Base-by-base conservation (phyloP, 2,329 filamentous ascomycete genomes). In the Cercospora brassicicola region DNA sequence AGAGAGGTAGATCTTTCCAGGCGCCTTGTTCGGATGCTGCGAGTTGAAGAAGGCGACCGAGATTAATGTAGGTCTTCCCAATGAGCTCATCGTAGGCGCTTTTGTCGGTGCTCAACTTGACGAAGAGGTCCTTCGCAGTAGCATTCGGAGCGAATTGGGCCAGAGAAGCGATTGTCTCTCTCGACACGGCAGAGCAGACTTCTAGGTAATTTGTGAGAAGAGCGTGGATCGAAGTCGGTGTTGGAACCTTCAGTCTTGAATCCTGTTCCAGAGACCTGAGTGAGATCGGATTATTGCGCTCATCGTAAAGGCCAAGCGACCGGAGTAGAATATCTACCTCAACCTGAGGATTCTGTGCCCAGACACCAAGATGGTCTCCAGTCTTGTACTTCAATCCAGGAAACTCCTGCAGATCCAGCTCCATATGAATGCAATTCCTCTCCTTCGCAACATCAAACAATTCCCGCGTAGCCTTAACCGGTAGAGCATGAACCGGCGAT, bases 191-290 rank as follows among this genome's bases (percentile, higher is more conserved):
- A 1, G 75, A 80, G 67, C 81, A 78, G 68, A 84, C 82, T 64
- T 85, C 84, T 1, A 85, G 79, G 64, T 85, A 82, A 68, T 84
- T 77, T 4, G 78, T 75, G 69, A 85, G 80, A 3, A 82, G 76
- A 0, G 79, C 78, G 1, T 79, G 71, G 4, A 79, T 71, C 0
- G 81, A 81, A 0, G 79, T 82, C 0, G 80, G 80, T 1, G 78
- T 80, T 1, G 82, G 82, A 0, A 84, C 65, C 28, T 70, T 70
- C 31, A 70, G 66, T 59, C 65, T 63, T 45, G 78, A 79, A 48
- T 73, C 69, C 8, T 70, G 74, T 55, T 77, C 77, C 18, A 75
- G 69, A 15, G 75, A 73, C 23, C 69, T 75, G 33, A 82, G 67
- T 1, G 72, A 74, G 31, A 81, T 73, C 7, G 69, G 69, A 5